Evolutionary conservation across 257 asterid species (phyloP), one percentile per base, ranked within the genome.

Genomic region (Solanum virginianum): DNA sequence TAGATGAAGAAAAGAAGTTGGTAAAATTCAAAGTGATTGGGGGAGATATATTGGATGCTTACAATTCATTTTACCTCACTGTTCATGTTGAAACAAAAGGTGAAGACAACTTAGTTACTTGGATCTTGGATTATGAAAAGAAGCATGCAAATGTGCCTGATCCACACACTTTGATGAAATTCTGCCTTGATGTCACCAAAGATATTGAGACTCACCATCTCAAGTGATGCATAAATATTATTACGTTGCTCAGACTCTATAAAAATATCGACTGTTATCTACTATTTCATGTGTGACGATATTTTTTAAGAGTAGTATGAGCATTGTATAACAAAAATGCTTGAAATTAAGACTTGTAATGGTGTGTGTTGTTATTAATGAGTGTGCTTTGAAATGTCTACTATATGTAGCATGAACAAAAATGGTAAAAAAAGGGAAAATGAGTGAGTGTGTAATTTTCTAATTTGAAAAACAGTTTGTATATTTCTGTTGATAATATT

Each of bases 161-260:
- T 65, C 87, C 87, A 16, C 57, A 80, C 54, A 69, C 87, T 8
- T 3, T 81, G 1, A 49, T 87, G 86, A 71, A 84, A 10, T 60
- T 80, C 0, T 60, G 60, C 17, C 29, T 85, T 10, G 13, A 49
- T 24, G 8, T 87, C 51, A 87, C 87, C 4, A 87, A 84, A 81
- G 89, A 81, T 54, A 87, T 87, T 60, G 89, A 87, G 56, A 39
- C 87, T 62, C 87, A 80, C 41, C 89, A 84, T 32, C 79, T 84
- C 22, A 74, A 74, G 10, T 72, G 60, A 75, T n/a, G 24, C 4
- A 75, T 75, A 49, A 8, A 39, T 32, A 66, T 17, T 9, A 10
- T 10, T 1, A 45, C 3, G 10, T 63, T 13, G 2, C 4, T 63
- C 2, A 0, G 0, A 63, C 0, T 26, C 1, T 26, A 11, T 2